Conservation (phyloP, 2,329 filamentous ascomycete species). For the Dothistroma septosporum region DNA sequence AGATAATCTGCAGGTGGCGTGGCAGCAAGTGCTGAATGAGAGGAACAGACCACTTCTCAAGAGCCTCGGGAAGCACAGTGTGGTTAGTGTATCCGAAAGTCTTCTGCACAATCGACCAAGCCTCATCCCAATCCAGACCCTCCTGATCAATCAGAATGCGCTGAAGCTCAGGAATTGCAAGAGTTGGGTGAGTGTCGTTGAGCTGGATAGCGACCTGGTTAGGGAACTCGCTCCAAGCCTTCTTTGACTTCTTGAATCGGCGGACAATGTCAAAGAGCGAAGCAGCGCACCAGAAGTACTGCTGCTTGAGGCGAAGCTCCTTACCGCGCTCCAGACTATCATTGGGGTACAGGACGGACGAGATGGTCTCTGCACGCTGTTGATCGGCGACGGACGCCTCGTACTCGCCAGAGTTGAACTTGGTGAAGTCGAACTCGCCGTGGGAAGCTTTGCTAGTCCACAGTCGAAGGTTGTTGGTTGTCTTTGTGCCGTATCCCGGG, state of each 20-base stretch:
- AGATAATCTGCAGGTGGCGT: slow-evolving; percentile 93
- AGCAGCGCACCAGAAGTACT: slow-evolving; percentile 99
- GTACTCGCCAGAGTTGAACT: slow-evolving; percentile 98
- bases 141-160: slow-evolving; percentile 87
- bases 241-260: slow-evolving; percentile 95
- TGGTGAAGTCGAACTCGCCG: slow-evolving; percentile 98
- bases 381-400: slow-evolving; percentile 97
- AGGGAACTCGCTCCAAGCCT: slow-evolving; percentile 85
- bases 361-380: slow-evolving; percentile 98
- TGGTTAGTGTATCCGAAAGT: slow-evolving; percentile 97
- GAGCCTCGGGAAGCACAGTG: slow-evolving; percentile 90
- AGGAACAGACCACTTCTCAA: slow-evolving; percentile 97
- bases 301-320: slow-evolving; percentile 95
- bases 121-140: slow-evolving; percentile 86
- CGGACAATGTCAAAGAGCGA: slow-evolving; percentile 95
- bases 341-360: slow-evolving; percentile 93
- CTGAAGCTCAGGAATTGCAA: slow-evolving; percentile 93
- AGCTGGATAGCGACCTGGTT: slow-evolving; percentile 96
- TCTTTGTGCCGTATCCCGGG: slow-evolving; percentile 81
- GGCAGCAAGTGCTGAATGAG: slow-evolving; percentile 89
- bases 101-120: slow-evolving; percentile 67
- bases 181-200: slow-evolving; percentile 94
- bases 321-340: slow-evolving; percentile 96
- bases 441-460: slow-evolving; percentile 98
- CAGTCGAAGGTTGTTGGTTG: slow-evolving; percentile 92